phyloP scores from a whole-genome alignment of 139 green algal genomes.

The Chlorella sp. region DNA sequence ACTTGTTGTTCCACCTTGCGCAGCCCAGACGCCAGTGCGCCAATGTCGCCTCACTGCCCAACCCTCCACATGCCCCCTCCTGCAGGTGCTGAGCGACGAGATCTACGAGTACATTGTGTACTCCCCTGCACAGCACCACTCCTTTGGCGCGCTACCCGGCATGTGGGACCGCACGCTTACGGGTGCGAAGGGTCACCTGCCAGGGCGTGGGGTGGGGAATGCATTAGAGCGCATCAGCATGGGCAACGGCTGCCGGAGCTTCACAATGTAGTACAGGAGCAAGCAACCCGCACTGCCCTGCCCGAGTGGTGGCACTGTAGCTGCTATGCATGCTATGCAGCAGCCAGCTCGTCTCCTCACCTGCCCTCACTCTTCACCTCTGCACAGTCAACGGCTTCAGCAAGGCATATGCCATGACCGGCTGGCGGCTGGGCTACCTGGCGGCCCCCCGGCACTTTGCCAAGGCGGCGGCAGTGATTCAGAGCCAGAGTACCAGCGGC shows the following conservation, averaged over 20 bases:
- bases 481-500: slow-evolving; percentile 93
- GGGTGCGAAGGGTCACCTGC: slow-evolving; percentile 1
- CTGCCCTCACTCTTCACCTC: neutral
- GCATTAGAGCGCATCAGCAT: too few species aligned
- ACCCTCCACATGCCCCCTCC: too few species aligned
- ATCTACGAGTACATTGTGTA: slow-evolving; percentile 93
- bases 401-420: slow-evolving; percentile 93
- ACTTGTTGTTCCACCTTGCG: too few species aligned
- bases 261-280: too few species aligned
- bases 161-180: slow-evolving; percentile 97
- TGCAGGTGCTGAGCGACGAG: slow-evolving; percentile 76
- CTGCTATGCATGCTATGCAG: too few species aligned
- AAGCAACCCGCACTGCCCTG: too few species aligned
- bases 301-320: too few species aligned
- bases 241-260: too few species aligned
- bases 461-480: slow-evolving; percentile 82
- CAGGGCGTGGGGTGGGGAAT: too few species aligned
- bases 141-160: slow-evolving; percentile 83
- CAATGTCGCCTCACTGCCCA: too few species aligned
- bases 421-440: slow-evolving; percentile 97
- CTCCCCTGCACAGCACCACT: slow-evolving; percentile 81
- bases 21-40: too few species aligned
- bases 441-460: slow-evolving; percentile 89
- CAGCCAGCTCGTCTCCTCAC: neutral
- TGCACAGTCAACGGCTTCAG: slow-evolving; percentile 95